Conservation (phyloP, 441 rosid species). For the Gossypium trilobum region DNA sequence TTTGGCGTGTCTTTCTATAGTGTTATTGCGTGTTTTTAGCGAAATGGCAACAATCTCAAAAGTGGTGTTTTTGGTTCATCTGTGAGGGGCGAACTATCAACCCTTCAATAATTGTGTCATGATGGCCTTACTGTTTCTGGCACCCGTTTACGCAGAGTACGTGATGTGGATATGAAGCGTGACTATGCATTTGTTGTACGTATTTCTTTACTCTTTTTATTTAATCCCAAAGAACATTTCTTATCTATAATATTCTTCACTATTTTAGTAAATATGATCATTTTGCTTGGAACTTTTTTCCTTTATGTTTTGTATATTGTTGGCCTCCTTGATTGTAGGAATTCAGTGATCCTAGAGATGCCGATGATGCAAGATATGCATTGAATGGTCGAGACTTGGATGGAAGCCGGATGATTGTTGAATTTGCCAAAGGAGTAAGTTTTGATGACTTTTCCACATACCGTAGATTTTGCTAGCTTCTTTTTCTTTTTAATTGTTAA, state of each 20-base stretch:
- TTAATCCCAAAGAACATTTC: neutral
- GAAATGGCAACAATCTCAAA: constrained; percentile 47
- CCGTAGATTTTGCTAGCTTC: neutral
- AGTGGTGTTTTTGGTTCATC: constrained; percentile 65
- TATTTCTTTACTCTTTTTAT: constrained; percentile 14
- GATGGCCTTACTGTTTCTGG: constrained; percentile 79
- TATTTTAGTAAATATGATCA: constrained; percentile 19
- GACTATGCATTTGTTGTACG: constrained; percentile 74
- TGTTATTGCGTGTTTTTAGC: constrained; percentile 43
- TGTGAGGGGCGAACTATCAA: constrained; percentile 46
- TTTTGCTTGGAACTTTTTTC: neutral
- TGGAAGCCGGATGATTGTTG: constrained; percentile 64
- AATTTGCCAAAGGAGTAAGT: constrained; percentile 58
- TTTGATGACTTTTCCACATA: neutral
- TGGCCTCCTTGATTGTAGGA: constrained; percentile 30
- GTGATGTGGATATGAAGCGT: constrained; percentile 81
- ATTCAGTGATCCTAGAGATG: constrained; percentile 64
- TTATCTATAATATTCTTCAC: neutral
- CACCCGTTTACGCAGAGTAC: constrained; percentile 70
- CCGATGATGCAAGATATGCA: constrained; percentile 60
- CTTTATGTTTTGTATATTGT: constrained; percentile 6
- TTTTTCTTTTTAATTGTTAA: neutral
- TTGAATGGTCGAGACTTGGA: constrained; percentile 58
- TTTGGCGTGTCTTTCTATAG: constrained; percentile 52
- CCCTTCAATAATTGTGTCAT: constrained; percentile 43